Percentiles rank a stretch among this genome's conserved stretches.
Evolutionary conservation across 225 moss, liverwort and hornwort species (phyloP).

Genomic region (Rhytidiadelphus loreus): DNA sequence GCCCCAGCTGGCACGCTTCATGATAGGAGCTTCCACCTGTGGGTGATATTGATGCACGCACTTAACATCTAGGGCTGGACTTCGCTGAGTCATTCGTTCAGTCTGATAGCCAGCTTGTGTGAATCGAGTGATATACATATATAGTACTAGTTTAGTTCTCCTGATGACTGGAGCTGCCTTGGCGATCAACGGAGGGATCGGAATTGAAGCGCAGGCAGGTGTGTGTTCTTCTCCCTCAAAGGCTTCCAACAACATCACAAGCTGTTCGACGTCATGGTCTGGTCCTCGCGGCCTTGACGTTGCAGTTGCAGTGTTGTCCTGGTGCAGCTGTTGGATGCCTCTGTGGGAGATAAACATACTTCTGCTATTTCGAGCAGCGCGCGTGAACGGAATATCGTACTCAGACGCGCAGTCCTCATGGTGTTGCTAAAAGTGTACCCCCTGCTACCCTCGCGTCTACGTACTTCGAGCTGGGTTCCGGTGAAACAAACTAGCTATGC

Average conservation of each 20-base stretch:
- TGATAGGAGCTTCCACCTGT: background rate
- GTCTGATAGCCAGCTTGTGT: background rate
- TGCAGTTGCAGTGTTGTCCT: background rate
- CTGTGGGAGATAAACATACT: constrained; percentile 6
- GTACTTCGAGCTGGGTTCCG: background rate
- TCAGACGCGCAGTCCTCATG: background rate
- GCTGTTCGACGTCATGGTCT: background rate
- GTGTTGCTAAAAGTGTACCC: background rate
- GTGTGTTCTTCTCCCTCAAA: constrained; percentile 29
- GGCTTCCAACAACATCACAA: constrained; percentile 25
- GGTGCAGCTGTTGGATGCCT: constrained; percentile 20
- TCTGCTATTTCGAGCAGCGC: background rate
- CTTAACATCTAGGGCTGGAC: background rate
- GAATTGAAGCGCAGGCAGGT: background rate
- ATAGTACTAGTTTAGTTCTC: too few species aligned
- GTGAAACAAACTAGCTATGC: too few species aligned
- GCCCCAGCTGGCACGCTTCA: background rate
- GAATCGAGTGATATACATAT: background rate
- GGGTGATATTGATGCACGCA: background rate
- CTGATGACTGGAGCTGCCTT: background rate
- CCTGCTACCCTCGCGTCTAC: background rate
- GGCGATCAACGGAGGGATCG: background rate
- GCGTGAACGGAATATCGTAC: background rate
- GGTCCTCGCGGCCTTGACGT: background rate
- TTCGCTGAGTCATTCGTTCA: background rate